These are phyloP conservation scores for Aureobasidium mangrovei DNA, from an alignment of 2,329 filamentous ascomycete genomes.

Conservation along the genomic window DNA sequence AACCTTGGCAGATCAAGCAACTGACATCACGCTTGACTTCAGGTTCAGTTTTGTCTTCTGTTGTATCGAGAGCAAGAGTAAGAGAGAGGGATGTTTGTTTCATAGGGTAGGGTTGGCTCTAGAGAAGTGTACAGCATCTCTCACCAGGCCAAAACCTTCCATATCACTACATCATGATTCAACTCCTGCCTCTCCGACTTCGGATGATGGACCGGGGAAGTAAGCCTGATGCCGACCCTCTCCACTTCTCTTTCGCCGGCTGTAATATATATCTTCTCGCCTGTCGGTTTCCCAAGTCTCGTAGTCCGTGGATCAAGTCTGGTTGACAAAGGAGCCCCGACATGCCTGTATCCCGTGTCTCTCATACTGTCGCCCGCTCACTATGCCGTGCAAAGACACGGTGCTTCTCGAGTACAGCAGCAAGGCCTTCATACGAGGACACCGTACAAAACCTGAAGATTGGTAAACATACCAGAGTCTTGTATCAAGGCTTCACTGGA, in stretches of 20 bases:
- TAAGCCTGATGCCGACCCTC: not conserved
- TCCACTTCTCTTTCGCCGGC: not conserved
- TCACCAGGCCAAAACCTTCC: too few relatives aligned
- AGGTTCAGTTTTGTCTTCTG: not conserved
- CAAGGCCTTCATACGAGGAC: constrained; percentile 44
- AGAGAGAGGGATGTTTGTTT: too few relatives aligned
- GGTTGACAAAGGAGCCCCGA: not conserved
- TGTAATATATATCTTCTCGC: too few relatives aligned
- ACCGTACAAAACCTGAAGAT: constrained; percentile 60
- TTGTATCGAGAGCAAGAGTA: not conserved
- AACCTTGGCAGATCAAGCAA: not conserved
- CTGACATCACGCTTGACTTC: constrained; percentile 9
- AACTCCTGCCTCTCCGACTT: not conserved
- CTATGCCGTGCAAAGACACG: not conserved
- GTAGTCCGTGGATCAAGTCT: too few relatives aligned
- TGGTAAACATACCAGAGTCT: constrained; percentile 55
- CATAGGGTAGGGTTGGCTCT: too few relatives aligned
- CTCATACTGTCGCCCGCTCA: not conserved
- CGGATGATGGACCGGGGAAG: not conserved
- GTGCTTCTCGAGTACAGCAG: constrained; percentile 23
- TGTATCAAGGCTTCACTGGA: constrained; percentile 66
- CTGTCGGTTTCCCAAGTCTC: too few relatives aligned
- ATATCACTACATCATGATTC: too few relatives aligned
- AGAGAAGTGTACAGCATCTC: too few relatives aligned
- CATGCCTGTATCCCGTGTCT: not conserved